Conservation (phyloP, 768 basidiomycete species). For the Calocera cornea region DNA sequence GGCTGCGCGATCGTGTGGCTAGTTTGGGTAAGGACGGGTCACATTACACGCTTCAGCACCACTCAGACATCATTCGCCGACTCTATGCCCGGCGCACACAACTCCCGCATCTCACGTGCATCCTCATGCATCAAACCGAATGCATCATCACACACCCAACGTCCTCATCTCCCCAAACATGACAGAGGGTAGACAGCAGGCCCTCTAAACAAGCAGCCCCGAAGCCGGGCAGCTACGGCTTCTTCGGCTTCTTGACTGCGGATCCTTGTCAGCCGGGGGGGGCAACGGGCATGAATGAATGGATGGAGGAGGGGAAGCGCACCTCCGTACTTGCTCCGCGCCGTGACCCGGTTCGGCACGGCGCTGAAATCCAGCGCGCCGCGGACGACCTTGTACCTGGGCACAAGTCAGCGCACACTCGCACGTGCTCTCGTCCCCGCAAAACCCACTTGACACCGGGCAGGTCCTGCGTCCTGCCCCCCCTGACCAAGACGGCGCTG, state of each 20-base stretch:
- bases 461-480: constrained; percentile 92
- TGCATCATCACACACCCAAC: no score
- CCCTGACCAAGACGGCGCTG: constrained; percentile 85
- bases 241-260: constrained; percentile 75
- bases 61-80: no score
- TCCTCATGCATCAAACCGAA: no score
- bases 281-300: no score
- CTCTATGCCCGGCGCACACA: no score
- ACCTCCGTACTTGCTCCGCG: constrained; percentile 91
- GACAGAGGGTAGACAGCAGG: neutral
- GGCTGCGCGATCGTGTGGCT: no score
- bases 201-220: neutral
- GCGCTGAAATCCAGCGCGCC: constrained; percentile 85
- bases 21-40: no score
- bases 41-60: no score
- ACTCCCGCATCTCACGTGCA: no score
- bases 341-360: constrained; percentile 66
- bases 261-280: constrained; percentile 6
- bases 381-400: constrained; percentile 87
- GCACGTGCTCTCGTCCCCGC: neutral
- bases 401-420: constrained; percentile 4
- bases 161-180: no score
- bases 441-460: constrained; percentile 78
- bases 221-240: neutral
- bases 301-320: constrained; percentile 13